Conservation (phyloP, 345 rosid species). For the Pistacia vera region DNA sequence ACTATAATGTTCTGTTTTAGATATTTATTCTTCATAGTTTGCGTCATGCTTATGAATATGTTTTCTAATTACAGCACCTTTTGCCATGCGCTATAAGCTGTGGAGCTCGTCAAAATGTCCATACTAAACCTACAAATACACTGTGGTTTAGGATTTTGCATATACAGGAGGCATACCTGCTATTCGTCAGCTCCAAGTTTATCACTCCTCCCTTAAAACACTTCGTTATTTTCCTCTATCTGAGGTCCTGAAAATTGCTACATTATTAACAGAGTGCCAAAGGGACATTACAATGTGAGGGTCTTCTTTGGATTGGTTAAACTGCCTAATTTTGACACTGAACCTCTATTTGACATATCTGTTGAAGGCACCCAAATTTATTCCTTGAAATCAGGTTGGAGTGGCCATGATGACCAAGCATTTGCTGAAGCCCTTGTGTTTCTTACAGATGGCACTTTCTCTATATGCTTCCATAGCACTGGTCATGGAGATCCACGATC, state of each 20-base stretch:
- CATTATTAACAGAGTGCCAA: constrained; percentile 62
- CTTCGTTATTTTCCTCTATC: constrained; percentile 91
- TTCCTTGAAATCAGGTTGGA: constrained; percentile 92
- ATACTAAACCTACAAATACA: constrained; percentile 70
- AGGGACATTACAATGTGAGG: constrained; percentile 84
- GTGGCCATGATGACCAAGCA: constrained; percentile 67
- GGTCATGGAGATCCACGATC: constrained; percentile 97
- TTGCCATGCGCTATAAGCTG: constrained; percentile 91
- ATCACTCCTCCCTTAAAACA: constrained; percentile 76
- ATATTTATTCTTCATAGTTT: not conserved
- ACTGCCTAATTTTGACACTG: constrained; percentile 52
- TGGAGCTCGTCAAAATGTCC: constrained; percentile 62
- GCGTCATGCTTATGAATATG: not conserved
- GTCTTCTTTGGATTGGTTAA: constrained; percentile 66
- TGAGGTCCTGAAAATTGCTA: constrained; percentile 94
- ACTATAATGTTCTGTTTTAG: not conserved
- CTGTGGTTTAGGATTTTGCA: constrained; percentile 89
- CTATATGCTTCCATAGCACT: constrained; percentile 93
- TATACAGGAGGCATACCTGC: constrained; percentile 89
- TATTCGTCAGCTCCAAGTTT: constrained; percentile 54
- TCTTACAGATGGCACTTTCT: constrained; percentile 62
- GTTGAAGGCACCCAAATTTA: constrained; percentile 82
- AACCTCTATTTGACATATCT: constrained; percentile 90
- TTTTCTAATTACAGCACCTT: constrained; percentile 63
- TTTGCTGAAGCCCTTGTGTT: constrained; percentile 82